Base-by-base conservation (phyloP, 768 basidiomycete genomes). In the Leccinum imitatum region DNA sequence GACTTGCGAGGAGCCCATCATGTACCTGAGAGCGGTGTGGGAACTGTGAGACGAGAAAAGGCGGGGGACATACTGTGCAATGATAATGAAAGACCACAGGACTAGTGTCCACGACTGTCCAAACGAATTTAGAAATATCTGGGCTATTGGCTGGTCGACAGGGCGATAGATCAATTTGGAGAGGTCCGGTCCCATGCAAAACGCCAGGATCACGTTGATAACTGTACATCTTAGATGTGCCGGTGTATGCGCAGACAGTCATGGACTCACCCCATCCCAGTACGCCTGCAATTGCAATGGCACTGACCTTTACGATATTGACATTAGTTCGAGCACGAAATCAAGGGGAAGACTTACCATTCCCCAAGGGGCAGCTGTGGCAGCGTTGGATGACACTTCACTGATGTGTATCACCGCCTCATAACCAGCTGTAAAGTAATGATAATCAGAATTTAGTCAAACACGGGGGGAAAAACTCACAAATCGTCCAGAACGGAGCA, bases 101-200 rank as follows among this genome's bases (percentile, higher is more conserved):
- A 73, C 80, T 2, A 85, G 73, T 1, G 78, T 76, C 23, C 76
- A 76, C 11, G 71, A 70, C 52, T 67, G 66, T 25, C 79, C 81
- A 53, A 82, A 73, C 52, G 77, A 77, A 50, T 74, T 72, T 37
- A 72, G 68, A 57, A 77, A 73, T 30, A 78, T 73, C 53, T 74
- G 66, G n/a, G 80, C 78, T 72, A 82, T 76, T 6, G 81, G 81
- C 55, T 82, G 81, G 21, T 47, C 47, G 35, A 65, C 41, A 9
- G 67, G 56, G 30, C 73, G 73, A 33, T 65, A 59, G 48, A 78
- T 59, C 5, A 84, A 65, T 37, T 63, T 65, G 39, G 75, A 66
- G 17, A 84, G 59, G 55, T 85, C 78, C 1, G 70, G 71, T 11
- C 84, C 84, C 83, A 85, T 85, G 68, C 79, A 83, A 63, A 86